Conservation (phyloP, 306 rosid genomes). For the Lupinus albus region DNA sequence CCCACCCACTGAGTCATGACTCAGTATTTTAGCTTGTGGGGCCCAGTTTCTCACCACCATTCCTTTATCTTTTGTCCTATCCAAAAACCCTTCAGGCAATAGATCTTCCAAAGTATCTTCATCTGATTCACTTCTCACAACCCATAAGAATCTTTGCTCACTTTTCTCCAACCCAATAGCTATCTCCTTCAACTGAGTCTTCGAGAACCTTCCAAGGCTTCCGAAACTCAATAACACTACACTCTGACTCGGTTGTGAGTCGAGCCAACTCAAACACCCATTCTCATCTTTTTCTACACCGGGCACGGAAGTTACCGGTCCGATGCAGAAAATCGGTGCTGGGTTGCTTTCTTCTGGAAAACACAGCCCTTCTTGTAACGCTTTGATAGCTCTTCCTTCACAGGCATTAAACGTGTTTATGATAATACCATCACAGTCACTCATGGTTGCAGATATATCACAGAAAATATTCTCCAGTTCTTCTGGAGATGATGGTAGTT, state of each 20-base stretch:
- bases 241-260: slow-evolving; percentile 55
- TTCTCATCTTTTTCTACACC: not conserved
- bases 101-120: slow-evolving; percentile 44
- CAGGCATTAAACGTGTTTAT: slow-evolving; percentile 23
- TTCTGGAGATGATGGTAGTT: not conserved
- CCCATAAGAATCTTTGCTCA: slow-evolving; percentile 63
- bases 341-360: slow-evolving; percentile 34
- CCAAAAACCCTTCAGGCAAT: slow-evolving; percentile 55
- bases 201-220: slow-evolving; percentile 55
- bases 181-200: slow-evolving; percentile 49
- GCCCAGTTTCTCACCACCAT: slow-evolving; percentile 60
- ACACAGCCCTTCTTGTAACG: slow-evolving; percentile 38
- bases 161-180: slow-evolving; percentile 66
- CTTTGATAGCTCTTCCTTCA: slow-evolving; percentile 29
- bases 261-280: slow-evolving; percentile 58
- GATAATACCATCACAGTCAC: slow-evolving; percentile 22
- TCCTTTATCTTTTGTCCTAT: slow-evolving; percentile 51
- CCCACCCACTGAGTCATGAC: slow-evolving; percentile 64
- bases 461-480: not conserved
- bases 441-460: not conserved
- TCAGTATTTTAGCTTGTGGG: slow-evolving; percentile 53
- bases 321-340: slow-evolving; percentile 45
- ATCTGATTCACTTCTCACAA: slow-evolving; percentile 45
- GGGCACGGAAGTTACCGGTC: slow-evolving; percentile 43
- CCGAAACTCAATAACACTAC: slow-evolving; percentile 68